Percentiles rank a stretch among this genome's conserved stretches.
phyloP scores from a whole-genome alignment of 2,329 filamentous ascomycete species.

The Basipetospora sp. region DNA sequence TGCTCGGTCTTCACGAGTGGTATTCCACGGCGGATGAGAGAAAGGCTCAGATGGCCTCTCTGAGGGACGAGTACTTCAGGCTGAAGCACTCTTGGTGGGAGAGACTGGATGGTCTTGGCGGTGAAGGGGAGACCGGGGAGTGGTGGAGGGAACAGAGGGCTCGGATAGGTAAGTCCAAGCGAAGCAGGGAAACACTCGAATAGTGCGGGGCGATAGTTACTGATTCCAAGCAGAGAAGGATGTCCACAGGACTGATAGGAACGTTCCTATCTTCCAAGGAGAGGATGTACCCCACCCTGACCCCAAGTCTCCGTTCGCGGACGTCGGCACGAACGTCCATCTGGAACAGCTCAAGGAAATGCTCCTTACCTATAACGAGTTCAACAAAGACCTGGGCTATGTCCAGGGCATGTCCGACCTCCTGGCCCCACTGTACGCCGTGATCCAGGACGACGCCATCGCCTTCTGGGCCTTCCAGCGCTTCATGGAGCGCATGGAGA shows the following conservation, averaged over 20 bases:
- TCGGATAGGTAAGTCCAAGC: conserved; percentile 66
- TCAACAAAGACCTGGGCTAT: conserved; percentile 88
- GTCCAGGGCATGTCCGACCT: conserved; percentile 98
- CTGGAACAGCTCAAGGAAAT: conserved; percentile 99
- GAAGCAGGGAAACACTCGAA: no score
- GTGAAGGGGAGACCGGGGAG: conserved; percentile 68
- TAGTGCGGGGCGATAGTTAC: not conserved
- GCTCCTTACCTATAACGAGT: conserved; percentile 96
- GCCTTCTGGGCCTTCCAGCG: conserved; percentile 93
- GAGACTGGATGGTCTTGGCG: conserved; percentile 66
- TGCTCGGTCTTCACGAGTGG: conserved; percentile 88
- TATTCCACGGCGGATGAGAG: conserved; percentile 77
- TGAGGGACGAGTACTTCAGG: conserved; percentile 84
- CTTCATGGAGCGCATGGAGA: conserved; percentile 97
- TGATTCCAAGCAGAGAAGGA: conserved; percentile 63
- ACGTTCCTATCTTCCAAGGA: conserved; percentile 85
- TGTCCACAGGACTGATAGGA: conserved; percentile 90
- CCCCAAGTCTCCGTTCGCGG: conserved; percentile 85
- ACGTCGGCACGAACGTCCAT: conserved; percentile 87
- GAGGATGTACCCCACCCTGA: conserved; percentile 96
- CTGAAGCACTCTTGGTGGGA: conserved; percentile 97
- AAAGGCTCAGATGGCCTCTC: conserved; percentile 65
- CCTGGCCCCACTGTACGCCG: conserved; percentile 86
- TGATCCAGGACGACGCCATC: conserved; percentile 90
- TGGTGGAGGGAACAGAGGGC: conserved; percentile 94